phyloP scores from a whole-genome alignment of 164 flowering plant genomes.

The Stephania cephalantha region DNA sequence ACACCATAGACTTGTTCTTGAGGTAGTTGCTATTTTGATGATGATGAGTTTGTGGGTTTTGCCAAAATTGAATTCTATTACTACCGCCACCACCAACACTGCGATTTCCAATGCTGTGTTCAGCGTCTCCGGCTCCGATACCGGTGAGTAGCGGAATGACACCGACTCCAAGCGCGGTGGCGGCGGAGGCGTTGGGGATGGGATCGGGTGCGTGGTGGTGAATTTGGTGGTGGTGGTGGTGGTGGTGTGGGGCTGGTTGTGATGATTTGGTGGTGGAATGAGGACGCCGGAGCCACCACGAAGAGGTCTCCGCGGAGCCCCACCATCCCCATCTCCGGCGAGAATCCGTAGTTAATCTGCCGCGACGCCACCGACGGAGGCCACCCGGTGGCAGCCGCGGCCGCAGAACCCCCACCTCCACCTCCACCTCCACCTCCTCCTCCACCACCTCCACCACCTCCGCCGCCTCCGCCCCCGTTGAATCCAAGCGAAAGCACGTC shows the following conservation, averaged over 20 bases:
- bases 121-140: slow-evolving; percentile 20
- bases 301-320: slow-evolving; percentile 60
- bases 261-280: slow-evolving; percentile 36
- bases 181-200: slow-evolving; percentile 23
- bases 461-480: slow-evolving; percentile 41
- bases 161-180: slow-evolving; percentile 43
- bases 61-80: slow-evolving; percentile 37
- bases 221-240: slow-evolving; percentile 16
- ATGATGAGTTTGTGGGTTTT: slow-evolving; percentile 20
- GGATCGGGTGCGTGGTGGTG: slow-evolving; percentile 16
- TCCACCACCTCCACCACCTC: too few species aligned
- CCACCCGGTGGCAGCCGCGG: slow-evolving; percentile 14
- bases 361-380: slow-evolving; percentile 26
- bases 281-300: slow-evolving; percentile 60
- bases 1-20: slow-evolving; percentile 21
- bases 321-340: slow-evolving; percentile 73
- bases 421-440: slow-evolving; percentile 28
- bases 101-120: not conserved
- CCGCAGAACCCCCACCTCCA: slow-evolving; percentile 11
- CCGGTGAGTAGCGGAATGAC: slow-evolving; percentile 58
- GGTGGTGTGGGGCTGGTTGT: slow-evolving; percentile 18
- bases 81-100: not conserved
- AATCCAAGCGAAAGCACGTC: slow-evolving; percentile 69
- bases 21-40: slow-evolving; percentile 10
- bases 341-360: slow-evolving; percentile 40